These are phyloP conservation scores for Solanum etuberosum DNA, from an alignment of 257 asterid species.

Conservation along the genomic window DNA sequence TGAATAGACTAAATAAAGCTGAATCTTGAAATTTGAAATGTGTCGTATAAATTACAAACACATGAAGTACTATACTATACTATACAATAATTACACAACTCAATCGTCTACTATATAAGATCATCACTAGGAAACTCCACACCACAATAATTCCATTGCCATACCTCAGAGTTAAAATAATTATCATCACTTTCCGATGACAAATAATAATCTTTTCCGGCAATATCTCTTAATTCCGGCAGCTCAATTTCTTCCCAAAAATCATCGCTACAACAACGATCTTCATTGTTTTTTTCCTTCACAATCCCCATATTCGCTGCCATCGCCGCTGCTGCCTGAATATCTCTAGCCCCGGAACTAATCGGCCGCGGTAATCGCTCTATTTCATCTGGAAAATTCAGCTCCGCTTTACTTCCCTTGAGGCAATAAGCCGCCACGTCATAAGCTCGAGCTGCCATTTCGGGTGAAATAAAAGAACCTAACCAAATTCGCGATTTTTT, in stretches of 20 bases:
- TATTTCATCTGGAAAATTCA: conserved; percentile 40
- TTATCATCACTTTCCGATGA: not conserved
- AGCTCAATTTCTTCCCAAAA: conserved; percentile 47
- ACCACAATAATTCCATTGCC: conserved; percentile 12
- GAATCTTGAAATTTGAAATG: too few species aligned
- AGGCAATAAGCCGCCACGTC: conserved; percentile 56
- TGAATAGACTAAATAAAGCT: not conserved
- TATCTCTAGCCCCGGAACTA: conserved; percentile 28
- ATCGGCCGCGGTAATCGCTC: conserved; percentile 33
- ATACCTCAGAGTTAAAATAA: conserved; percentile 13
- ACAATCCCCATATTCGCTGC: conserved; percentile 18
- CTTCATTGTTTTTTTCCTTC: not conserved
- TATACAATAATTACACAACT: not conserved
- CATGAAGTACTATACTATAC: not conserved
- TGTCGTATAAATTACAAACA: too few species aligned
- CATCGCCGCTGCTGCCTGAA: conserved; percentile 54
- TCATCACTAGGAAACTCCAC: conserved; percentile 3
- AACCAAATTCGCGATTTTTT: conserved; percentile 59
- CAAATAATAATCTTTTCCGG: not conserved
- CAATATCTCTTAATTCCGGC: conserved; percentile 22
- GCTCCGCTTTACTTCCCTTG: conserved; percentile 35
- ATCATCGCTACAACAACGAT: conserved; percentile 15
- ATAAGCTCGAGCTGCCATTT: conserved; percentile 68
- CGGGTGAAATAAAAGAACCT: conserved; percentile 50
- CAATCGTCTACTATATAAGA: not conserved